Conservation (phyloP, 2,329 filamentous ascomycete genomes). For the Parastagonospora nodorum region DNA sequence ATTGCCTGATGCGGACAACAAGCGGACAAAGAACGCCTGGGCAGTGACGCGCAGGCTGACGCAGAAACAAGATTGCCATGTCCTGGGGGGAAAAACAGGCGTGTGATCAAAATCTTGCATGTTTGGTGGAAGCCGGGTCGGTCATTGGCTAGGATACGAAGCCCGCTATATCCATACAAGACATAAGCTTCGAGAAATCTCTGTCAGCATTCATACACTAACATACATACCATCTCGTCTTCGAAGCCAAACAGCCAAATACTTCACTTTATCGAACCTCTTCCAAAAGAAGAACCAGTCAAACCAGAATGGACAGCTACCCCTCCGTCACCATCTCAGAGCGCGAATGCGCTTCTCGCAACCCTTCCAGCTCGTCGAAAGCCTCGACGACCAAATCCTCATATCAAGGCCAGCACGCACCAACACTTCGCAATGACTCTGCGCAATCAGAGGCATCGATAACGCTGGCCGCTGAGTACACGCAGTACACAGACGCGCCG, state of each 20-base stretch:
- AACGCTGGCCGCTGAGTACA: constrained; percentile 22
- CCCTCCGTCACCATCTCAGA: constrained; percentile 27
- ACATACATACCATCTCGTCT: background rate
- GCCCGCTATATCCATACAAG: no score
- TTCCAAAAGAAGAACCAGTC: background rate
- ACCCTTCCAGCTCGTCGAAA: constrained; percentile 22
- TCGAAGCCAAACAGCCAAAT: background rate
- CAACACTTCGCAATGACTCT: constrained; percentile 12
- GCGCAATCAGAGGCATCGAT: constrained; percentile 6
- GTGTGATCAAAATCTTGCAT: no score
- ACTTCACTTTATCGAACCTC: background rate
- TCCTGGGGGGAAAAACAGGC: no score
- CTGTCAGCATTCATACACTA: no score
- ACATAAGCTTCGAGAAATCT: no score
- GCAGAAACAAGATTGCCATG: background rate
- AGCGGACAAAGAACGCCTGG: constrained; percentile 16
- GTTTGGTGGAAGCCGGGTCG: no score
- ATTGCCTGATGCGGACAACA: constrained; percentile 15
- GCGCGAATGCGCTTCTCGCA: constrained; percentile 21
- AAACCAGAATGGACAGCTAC: constrained; percentile 28
- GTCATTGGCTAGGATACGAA: no score
- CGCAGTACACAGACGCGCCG: constrained; percentile 25
- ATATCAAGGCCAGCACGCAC: background rate
- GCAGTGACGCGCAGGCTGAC: constrained; percentile 15
- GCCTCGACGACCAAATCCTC: constrained; percentile 11